Conservation (phyloP, 768 basidiomycete genomes). For the Podaxis sp. region DNA sequence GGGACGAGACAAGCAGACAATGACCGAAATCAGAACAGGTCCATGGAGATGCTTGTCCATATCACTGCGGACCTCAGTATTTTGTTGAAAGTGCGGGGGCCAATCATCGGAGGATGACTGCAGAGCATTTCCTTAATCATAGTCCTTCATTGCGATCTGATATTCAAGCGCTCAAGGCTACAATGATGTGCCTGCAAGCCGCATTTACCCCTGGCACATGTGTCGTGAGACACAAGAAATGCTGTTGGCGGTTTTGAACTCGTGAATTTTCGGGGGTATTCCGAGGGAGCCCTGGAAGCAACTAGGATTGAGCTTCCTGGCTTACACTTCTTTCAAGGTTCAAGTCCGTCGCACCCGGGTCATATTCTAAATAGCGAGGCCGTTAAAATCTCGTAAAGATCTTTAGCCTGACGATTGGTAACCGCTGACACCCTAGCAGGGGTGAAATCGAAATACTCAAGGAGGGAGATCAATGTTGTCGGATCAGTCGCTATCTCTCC, state of each 20-base stretch:
- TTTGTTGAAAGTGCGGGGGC: background rate
- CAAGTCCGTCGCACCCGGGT: background rate
- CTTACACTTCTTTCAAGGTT: too few relatives aligned
- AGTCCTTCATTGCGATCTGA: background rate
- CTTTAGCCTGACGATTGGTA: background rate
- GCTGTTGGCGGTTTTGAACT: background rate
- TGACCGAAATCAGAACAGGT: background rate
- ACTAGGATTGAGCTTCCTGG: background rate
- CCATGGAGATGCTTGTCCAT: background rate
- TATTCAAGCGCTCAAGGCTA: background rate
- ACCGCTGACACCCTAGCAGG: background rate
- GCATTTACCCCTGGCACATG: background rate
- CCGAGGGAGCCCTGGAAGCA: background rate
- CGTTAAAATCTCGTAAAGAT: background rate
- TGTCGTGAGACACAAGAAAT: background rate
- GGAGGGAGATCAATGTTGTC: background rate
- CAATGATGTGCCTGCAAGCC: background rate
- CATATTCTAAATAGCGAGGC: background rate
- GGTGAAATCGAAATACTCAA: background rate
- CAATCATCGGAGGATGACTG: background rate
- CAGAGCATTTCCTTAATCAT: background rate
- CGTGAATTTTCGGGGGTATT: background rate
- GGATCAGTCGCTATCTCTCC: conserved; percentile 7
- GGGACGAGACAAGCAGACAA: background rate
- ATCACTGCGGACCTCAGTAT: background rate